Conservation (phyloP, 1,284 basidiomycete species). For the Sutorius eximius region DNA sequence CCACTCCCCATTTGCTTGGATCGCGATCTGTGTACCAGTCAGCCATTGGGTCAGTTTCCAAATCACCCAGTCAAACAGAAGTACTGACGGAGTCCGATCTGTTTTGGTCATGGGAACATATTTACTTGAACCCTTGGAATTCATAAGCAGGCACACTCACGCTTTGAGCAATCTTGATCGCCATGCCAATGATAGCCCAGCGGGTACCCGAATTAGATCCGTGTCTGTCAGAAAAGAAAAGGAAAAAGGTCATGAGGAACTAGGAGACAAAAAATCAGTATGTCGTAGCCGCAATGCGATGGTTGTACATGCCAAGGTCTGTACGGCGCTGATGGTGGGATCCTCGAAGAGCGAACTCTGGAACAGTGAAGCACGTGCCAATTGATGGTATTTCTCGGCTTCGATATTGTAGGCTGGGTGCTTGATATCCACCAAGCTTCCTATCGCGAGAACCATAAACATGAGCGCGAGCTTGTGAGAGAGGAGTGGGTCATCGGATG, state of each 20-base stretch:
- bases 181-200: conserved; percentile 77
- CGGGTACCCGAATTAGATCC: conserved; percentile 69
- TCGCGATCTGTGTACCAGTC: conserved; percentile 56
- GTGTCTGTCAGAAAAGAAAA: conserved; percentile 73
- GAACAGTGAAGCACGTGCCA: conserved; percentile 71
- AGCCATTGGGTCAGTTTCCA: conserved; percentile 16
- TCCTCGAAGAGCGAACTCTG: conserved; percentile 71
- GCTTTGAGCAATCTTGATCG: conserved; percentile 75
- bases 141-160: conserved; percentile 46
- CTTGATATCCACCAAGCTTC: conserved; percentile 65
- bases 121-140: conserved; percentile 1
- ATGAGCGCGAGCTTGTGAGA: conserved; percentile 69
- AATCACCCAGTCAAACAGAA: conserved; percentile 4
- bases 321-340: conserved; percentile 70
- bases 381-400: conserved; percentile 76
- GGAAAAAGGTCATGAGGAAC: conserved; percentile 77
- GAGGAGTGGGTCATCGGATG: conserved; percentile 56
- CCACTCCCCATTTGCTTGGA: conserved; percentile 64
- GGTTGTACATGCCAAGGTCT: conserved; percentile 56
- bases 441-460: conserved; percentile 76
- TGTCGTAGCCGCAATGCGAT: not conserved
- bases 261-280: conserved; percentile 31
- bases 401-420: conserved; percentile 69
- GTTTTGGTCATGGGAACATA: conserved; percentile 12
- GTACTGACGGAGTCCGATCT: conserved; percentile 75